Percentiles rank a stretch among this genome's conserved stretches.
These are phyloP conservation scores for Prunus armeniaca DNA, from an alignment of 306 rosid species.

Conservation along the genomic window DNA sequence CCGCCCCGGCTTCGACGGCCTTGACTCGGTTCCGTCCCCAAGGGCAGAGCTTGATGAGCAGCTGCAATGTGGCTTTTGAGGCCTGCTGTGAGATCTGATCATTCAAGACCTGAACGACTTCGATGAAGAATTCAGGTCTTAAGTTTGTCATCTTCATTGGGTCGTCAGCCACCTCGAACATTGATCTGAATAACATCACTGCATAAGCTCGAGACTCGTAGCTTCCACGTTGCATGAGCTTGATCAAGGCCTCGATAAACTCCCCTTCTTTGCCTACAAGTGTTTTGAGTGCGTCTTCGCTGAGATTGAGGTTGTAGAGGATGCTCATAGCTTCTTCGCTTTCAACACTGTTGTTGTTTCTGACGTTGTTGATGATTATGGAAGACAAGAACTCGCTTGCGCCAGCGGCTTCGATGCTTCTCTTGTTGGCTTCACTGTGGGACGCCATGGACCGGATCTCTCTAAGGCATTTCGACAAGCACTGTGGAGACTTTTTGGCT, in stretches of 20 bases:
- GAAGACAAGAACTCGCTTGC: slow-evolving; percentile 59
- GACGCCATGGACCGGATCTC: slow-evolving; percentile 58
- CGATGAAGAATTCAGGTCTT: slow-evolving; percentile 38
- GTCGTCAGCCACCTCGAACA: slow-evolving; percentile 41
- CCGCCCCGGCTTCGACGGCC: slow-evolving; percentile 62
- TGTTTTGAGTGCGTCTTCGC: slow-evolving; percentile 37
- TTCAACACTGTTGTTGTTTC: background rate
- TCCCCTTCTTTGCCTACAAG: slow-evolving; percentile 29
- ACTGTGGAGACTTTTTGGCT: slow-evolving; percentile 35
- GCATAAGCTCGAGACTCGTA: slow-evolving; percentile 73
- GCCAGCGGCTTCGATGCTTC: slow-evolving; percentile 58
- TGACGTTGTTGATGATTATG: slow-evolving; percentile 10
- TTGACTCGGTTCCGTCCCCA: slow-evolving; percentile 64
- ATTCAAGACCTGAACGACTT: slow-evolving; percentile 40
- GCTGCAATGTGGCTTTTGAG: slow-evolving; percentile 44
- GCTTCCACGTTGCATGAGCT: slow-evolving; percentile 43
- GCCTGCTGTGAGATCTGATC: slow-evolving; percentile 62
- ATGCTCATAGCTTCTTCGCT: slow-evolving; percentile 57
- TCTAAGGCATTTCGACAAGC: background rate
- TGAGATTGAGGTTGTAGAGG: slow-evolving; percentile 43
- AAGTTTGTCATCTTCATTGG: slow-evolving; percentile 15
- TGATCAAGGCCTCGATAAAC: slow-evolving; percentile 40
- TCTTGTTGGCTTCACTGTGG: slow-evolving; percentile 53
- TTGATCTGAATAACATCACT: slow-evolving; percentile 47
- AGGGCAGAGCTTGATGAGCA: slow-evolving; percentile 39